Base-by-base conservation (phyloP, 257 asterid species). In the Verbascum thapsus region DNA sequence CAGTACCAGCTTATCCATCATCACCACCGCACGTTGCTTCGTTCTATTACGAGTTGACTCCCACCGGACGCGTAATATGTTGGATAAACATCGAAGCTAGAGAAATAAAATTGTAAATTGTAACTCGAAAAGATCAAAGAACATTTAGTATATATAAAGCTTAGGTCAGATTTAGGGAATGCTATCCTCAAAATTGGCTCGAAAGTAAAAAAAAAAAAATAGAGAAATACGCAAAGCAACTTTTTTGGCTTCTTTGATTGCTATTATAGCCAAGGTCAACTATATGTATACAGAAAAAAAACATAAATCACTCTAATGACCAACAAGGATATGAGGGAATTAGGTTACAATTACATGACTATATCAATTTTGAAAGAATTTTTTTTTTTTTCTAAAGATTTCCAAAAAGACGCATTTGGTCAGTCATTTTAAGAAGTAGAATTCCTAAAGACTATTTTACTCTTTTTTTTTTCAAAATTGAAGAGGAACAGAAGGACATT, bases 1-100 rank as follows among this genome's bases (percentile, higher is more conserved):
- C 32, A 8, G 23, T 83, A 88, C 96, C 88, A 90, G 75, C 58
- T 90, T 74, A 51, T 85, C 94, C 97, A 94, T 85, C 94, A 83
- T 87, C 79, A 85, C 35, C 64, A 89, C 48, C 0, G 99, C 90
- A 17, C 99, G 99, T 78, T 94, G 94, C 83, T 83, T 94, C 63
- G 96, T 94, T 73, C 94, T 89, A 48, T 83, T n/a, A n/a, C n/a
- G n/a, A n/a, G n/a, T n/a, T n/a, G n/a, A n/a, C n/a, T n/a, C n/a
- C n/a, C n/a, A n/a, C 10, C 87, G 82, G 53, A 87, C 68, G 55
- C 99, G 95, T 48, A 89, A 70, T 57, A 94, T 61, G 75, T 80
- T 79, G 66, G 94, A 83, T 73, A 80, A 75, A 75, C 77, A 81
- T 41, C 20, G 79, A 42, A 92, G 68, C 89, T 88, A 78, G 52